phyloP scores from a whole-genome alignment of 2,329 filamentous ascomycete species.

The Fusarium secorum region DNA sequence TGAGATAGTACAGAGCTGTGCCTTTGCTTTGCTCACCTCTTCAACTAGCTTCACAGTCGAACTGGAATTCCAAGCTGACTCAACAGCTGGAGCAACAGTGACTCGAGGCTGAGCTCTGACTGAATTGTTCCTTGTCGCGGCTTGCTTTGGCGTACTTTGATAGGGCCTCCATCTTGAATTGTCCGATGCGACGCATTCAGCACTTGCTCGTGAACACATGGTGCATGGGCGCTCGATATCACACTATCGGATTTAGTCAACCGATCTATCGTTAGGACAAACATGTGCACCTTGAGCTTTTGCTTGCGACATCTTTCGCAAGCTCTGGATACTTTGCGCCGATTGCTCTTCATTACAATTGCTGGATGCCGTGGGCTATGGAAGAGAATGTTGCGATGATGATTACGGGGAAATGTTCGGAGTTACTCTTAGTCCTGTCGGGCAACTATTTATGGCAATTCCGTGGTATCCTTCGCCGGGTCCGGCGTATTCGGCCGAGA shows the following conservation, averaged over 20 bases:
- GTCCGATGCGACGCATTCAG: fast-evolving
- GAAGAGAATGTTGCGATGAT: neutral
- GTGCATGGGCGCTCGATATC: neutral
- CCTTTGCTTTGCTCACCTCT: neutral
- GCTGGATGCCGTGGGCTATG: fast-evolving
- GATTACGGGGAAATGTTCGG: fast-evolving
- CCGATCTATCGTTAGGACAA: too few relatives aligned
- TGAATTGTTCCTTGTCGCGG: fast-evolving
- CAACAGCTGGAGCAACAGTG: neutral
- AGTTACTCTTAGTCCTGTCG: neutral
- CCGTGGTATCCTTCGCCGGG: fast-evolving
- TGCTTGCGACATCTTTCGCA: constrained; percentile 19
- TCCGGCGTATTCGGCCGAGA: neutral
- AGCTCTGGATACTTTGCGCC: neutral
- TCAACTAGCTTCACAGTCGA: constrained; percentile 18
- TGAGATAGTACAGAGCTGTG: fast-evolving
- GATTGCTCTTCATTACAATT: neutral
- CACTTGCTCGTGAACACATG: neutral
- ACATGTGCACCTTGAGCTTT: too few relatives aligned
- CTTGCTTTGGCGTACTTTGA: fast-evolving
- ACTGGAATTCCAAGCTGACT: constrained; percentile 5
- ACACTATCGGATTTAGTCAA: neutral
- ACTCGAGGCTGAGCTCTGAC: fast-evolving
- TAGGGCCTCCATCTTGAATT: neutral
- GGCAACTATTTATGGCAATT: fast-evolving